Percentiles rank a stretch among this genome's conserved stretches.
Conservation (phyloP, 352 stramenopile genomes). For the Pythium folliculosum region DNA sequence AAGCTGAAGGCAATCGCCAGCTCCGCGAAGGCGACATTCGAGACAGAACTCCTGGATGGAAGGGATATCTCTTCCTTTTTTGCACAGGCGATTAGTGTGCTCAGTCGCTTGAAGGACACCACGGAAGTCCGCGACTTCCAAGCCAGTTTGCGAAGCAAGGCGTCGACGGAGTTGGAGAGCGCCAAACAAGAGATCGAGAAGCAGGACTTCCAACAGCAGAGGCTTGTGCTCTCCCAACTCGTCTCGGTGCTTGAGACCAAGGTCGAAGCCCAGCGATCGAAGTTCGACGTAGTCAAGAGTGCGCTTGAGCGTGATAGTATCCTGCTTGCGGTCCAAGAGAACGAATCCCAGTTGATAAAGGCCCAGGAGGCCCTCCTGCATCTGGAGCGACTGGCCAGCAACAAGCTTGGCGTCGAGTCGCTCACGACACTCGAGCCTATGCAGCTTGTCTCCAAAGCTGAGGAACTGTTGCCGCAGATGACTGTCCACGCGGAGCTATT, state of each 20-base stretch:
- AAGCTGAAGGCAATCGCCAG: conserved; percentile 57
- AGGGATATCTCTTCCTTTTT: conserved; percentile 68
- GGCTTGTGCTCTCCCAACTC: conserved; percentile 64
- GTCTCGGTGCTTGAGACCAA: conserved; percentile 60
- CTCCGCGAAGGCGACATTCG: conserved; percentile 57
- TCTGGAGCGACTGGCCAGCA: conserved; percentile 61
- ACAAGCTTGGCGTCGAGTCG: conserved; percentile 59
- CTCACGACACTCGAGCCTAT: conserved; percentile 58
- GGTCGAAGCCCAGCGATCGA: conserved; percentile 45
- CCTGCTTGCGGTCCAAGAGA: conserved; percentile 51
- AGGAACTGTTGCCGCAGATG: conserved; percentile 63
- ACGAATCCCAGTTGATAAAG: conserved; percentile 59
- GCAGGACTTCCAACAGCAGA: conserved; percentile 35
- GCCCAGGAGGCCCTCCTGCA: conserved; percentile 56
- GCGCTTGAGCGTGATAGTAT: conserved; percentile 46
- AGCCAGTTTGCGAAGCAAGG: conserved; percentile 44
- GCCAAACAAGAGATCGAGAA: conserved; percentile 38
- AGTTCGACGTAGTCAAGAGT: conserved; percentile 41
- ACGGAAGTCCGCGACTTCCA: conserved; percentile 56
- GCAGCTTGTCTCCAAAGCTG: conserved; percentile 58
- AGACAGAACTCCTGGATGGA: conserved; percentile 67
- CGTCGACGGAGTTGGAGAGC: conserved; percentile 43
- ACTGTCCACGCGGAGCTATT: conserved; percentile 51
- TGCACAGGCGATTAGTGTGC: conserved; percentile 51
- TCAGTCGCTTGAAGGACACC: conserved; percentile 66